These are phyloP conservation scores for Hemisphaericaspora nanyangensis DNA, from an alignment of 805 yeast genomes.

Conservation along the genomic window DNA sequence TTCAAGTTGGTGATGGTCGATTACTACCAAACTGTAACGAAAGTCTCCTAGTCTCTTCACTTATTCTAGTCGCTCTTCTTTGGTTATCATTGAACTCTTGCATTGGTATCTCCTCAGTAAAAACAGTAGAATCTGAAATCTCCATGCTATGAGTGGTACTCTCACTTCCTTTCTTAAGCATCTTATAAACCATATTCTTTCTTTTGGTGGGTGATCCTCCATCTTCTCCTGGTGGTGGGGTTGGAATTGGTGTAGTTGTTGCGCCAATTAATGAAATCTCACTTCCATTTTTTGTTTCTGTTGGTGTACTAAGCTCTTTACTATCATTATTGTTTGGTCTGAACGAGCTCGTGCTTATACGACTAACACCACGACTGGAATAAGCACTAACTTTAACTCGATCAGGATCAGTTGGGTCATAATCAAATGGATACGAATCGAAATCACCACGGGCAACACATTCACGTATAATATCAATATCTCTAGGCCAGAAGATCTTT, in stretches of 20 bases:
- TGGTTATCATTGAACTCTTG: constrained; percentile 32
- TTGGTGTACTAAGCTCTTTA: neutral
- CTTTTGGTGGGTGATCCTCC: neutral
- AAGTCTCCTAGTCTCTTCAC: constrained; percentile 13
- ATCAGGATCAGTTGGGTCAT: constrained; percentile 80
- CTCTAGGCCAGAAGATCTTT: constrained; percentile 56
- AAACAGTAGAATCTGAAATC: constrained; percentile 12
- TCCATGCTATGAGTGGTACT: constrained; percentile 2
- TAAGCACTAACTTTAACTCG: constrained; percentile 51
- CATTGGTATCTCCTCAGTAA: constrained; percentile 52
- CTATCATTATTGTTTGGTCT: neutral
- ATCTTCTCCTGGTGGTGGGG: constrained; percentile 4
- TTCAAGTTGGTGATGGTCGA: neutral
- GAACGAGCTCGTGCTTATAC: constrained; percentile 14
- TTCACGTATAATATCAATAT: constrained; percentile 72
- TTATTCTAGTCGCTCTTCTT: constrained; percentile 18
- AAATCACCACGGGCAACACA: constrained; percentile 65
- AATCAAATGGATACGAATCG: constrained; percentile 58
- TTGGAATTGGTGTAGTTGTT: constrained; percentile 3
- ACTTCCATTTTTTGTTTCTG: neutral
- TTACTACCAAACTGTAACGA: neutral
- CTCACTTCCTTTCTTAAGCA: constrained; percentile 3
- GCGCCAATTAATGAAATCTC: neutral
- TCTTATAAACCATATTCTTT: constrained; percentile 4
- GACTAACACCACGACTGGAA: constrained; percentile 14